Conservation (phyloP, 768 basidiomycete species). For the Mycena albidolilacea region DNA sequence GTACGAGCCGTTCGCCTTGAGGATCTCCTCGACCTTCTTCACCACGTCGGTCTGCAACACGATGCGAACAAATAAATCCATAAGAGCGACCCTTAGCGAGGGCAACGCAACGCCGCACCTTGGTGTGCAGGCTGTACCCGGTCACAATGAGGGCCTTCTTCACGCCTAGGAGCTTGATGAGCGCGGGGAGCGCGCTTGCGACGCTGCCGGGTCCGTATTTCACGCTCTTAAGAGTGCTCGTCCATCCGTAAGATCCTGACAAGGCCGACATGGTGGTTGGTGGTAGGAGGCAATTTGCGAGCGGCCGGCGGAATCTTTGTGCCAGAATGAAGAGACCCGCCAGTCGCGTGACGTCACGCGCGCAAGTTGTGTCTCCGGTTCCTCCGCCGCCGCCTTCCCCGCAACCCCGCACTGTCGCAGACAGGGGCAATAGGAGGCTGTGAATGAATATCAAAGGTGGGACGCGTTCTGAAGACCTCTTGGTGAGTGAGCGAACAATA, state of each 20-base stretch:
- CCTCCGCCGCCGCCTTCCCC: too few species aligned
- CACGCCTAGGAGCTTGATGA: conserved; percentile 67
- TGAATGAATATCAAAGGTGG: too few species aligned
- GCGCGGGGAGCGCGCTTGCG: conserved; percentile 72
- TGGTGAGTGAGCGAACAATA: too few species aligned
- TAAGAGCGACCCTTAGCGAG: not conserved
- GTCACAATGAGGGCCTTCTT: conserved; percentile 82
- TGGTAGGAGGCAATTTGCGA: not conserved
- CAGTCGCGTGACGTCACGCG: too few species aligned
- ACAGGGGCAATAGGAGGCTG: too few species aligned
- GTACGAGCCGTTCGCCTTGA: conserved; percentile 71
- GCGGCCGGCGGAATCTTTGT: too few species aligned
- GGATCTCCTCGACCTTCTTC: conserved; percentile 65
- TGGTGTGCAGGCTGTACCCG: conserved; percentile 75
- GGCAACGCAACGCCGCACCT: conserved; percentile 56
- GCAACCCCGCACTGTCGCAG: too few species aligned
- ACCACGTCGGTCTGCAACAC: conserved; percentile 71
- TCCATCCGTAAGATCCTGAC: conserved; percentile 76
- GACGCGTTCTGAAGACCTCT: too few species aligned
- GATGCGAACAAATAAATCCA: not conserved
- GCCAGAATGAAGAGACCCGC: too few species aligned
- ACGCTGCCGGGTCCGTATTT: conserved; percentile 82
- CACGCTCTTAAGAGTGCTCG: conserved; percentile 76
- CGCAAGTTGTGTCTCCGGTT: too few species aligned
- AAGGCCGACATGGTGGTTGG: conserved; percentile 23